phyloP scores from a whole-genome alignment of 345 rosid genomes.

The Odontarrhena argentea region DNA sequence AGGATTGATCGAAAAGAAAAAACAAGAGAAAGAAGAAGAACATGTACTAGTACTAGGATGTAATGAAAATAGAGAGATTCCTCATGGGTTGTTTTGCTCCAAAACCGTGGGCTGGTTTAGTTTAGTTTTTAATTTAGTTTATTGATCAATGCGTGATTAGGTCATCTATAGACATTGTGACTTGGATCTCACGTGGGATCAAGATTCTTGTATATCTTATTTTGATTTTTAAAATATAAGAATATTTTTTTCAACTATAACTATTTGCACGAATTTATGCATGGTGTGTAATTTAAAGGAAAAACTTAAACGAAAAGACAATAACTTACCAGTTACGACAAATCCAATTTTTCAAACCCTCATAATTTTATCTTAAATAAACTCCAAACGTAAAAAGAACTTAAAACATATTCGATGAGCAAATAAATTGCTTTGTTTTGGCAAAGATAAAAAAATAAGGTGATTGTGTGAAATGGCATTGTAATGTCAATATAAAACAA shows the following conservation, averaged over 20 bases:
- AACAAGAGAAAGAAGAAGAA: not conserved
- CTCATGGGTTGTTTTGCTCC: slow-evolving; percentile 31
- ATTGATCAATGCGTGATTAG: slow-evolving; percentile 33
- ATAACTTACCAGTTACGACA: too few species aligned
- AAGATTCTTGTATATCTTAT: slow-evolving; percentile 1
- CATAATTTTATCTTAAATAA: too few species aligned
- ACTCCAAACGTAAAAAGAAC: too few species aligned
- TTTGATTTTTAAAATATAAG: not conserved
- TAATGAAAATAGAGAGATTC: not conserved
- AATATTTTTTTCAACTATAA: not conserved
- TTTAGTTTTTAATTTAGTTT: slow-evolving; percentile 1
- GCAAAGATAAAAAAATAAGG: too few species aligned
- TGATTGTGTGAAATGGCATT: too few species aligned
- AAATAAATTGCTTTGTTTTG: too few species aligned
- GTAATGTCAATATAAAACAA: too few species aligned
- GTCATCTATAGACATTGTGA: slow-evolving; percentile 30
- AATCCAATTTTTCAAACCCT: too few species aligned
- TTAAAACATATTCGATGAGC: too few species aligned
- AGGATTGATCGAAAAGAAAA: too few species aligned
- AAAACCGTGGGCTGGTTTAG: slow-evolving; percentile 36
- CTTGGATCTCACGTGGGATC: slow-evolving; percentile 36
- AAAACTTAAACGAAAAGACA: too few species aligned
- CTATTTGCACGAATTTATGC: not conserved
- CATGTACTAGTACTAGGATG: slow-evolving; percentile 1
- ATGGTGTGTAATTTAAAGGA: not conserved